A percentile compares a stretch with the other conserved stretches of the same genome.
These are phyloP conservation scores for Aspergillus sp. DNA, from an alignment of 2,329 filamentous ascomycete genomes.

Conservation along the genomic window DNA sequence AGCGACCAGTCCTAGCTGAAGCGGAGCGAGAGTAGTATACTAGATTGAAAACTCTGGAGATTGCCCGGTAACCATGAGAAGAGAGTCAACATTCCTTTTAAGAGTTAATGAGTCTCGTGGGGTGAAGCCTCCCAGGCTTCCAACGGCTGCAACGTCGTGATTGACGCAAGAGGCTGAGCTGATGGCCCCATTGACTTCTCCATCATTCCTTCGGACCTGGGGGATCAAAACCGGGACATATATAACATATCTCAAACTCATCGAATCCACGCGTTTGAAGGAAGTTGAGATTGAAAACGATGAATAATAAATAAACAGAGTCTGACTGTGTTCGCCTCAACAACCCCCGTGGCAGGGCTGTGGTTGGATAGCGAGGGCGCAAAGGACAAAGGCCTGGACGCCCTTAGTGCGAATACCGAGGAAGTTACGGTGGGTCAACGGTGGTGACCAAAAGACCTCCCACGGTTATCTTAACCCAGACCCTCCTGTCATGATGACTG, in stretches of 20 bases:
- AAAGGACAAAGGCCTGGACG: conserved; percentile 6
- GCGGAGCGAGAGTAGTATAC: background rate
- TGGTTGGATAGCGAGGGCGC: conserved; percentile 13
- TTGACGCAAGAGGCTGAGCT: conserved; percentile 1
- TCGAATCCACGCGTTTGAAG: background rate
- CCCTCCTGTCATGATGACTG: conserved; percentile 14
- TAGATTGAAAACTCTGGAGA: background rate
- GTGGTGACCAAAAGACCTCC: conserved; percentile 8
- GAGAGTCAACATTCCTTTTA: background rate
- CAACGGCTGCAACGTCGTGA: background rate
- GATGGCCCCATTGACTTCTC: background rate
- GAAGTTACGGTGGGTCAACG: conserved; percentile 11
- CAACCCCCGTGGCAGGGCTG: conserved; percentile 1
- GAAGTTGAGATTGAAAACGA: background rate
- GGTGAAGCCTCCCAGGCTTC: background rate
- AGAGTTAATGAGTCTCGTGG: background rate
- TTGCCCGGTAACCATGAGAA: background rate
- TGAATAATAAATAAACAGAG: background rate
- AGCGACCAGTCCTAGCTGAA: background rate
- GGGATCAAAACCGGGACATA: background rate
- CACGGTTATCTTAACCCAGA: conserved; percentile 17
- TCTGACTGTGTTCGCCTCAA: conserved; percentile 11
- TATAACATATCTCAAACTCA: background rate
- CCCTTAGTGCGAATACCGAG: conserved; percentile 1
- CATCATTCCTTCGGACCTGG: background rate